Conservation (phyloP, 129 eudicot genomes). For the Cynara cardunculus region DNA sequence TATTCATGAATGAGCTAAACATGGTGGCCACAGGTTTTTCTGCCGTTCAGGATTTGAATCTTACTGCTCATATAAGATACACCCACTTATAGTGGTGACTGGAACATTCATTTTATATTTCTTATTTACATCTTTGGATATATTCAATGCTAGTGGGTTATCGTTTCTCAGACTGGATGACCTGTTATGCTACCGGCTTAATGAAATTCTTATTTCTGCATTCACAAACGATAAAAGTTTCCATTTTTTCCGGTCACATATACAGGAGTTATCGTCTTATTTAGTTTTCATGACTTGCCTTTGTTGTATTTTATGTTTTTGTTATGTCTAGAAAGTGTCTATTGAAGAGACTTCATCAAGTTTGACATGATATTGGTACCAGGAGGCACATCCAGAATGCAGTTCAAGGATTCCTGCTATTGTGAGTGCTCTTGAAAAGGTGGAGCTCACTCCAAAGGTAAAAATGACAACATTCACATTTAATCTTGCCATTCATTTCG, state of each 20-base stretch:
- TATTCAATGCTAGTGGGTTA: not conserved
- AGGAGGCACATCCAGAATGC: conserved; percentile 94
- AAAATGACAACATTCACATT: not conserved
- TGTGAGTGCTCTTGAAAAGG: conserved; percentile 60
- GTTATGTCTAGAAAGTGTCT: conserved; percentile 14
- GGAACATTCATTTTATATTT: not conserved
- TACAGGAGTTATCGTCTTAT: not conserved
- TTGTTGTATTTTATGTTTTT: conserved; percentile 6
- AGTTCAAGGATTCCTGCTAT: conserved; percentile 92
- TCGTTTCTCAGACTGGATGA: not conserved
- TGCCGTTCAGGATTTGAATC: too few relatives aligned
- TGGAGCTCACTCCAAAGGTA: conserved; percentile 88
- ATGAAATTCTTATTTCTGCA: not conserved
- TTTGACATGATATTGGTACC: conserved; percentile 32
- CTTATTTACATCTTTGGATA: not conserved
- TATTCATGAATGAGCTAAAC: too few relatives aligned
- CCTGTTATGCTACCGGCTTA: not conserved
- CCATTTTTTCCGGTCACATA: not conserved
- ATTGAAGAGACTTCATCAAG: conserved; percentile 1
- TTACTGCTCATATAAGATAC: too few relatives aligned
- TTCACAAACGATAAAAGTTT: not conserved
- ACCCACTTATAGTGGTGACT: too few relatives aligned
- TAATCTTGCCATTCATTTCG: not conserved
- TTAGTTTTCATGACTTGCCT: not conserved
- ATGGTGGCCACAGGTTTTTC: too few relatives aligned